Conservation (phyloP, 768 basidiomycete genomes). For the Boletus tylopilopsis region DNA sequence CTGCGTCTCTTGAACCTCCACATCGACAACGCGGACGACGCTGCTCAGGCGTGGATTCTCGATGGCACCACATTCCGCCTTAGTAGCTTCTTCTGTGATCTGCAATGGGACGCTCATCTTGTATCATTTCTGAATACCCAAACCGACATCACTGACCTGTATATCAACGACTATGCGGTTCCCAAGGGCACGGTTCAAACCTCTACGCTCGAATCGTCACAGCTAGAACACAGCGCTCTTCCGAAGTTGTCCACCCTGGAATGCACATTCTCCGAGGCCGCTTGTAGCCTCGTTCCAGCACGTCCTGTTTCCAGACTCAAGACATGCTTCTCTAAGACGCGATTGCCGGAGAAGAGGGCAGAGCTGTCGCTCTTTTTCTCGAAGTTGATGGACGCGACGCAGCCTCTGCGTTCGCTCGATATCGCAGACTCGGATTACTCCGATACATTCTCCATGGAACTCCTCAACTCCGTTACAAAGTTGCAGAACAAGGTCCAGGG, state of each 20-base stretch:
- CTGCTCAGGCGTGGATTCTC: conserved; percentile 37
- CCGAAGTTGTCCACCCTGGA: conserved; percentile 52
- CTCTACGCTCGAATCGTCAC: conserved; percentile 15
- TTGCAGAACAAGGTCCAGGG: conserved; percentile 33
- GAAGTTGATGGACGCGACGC: conserved; percentile 42
- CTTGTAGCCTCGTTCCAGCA: conserved; percentile 49
- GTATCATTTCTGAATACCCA: conserved; percentile 32
- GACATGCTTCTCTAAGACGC: conserved; percentile 62
- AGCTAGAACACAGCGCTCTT: conserved; percentile 34
- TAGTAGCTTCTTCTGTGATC: conserved; percentile 60
- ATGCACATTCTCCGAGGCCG: conserved; percentile 68
- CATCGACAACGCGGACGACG: conserved; percentile 25
- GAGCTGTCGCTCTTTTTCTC: conserved; percentile 50
- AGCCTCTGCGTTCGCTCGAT: conserved; percentile 49
- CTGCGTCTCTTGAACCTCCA: conserved; percentile 54
- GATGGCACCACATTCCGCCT: conserved; percentile 48
- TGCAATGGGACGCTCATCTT: conserved; percentile 59
- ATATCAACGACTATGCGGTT: conserved; percentile 34
- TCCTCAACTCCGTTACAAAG: conserved; percentile 42
- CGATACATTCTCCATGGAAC: conserved; percentile 49
- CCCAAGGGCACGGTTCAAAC: conserved; percentile 5
- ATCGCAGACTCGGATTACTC: conserved; percentile 60
- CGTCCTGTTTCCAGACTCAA: conserved; percentile 62
- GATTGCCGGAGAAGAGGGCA: conserved; percentile 42
- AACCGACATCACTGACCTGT: conserved; percentile 25